phyloP scores from a whole-genome alignment of 495 filamentous ascomycete species.

The Xylaria bambusicola region DNA sequence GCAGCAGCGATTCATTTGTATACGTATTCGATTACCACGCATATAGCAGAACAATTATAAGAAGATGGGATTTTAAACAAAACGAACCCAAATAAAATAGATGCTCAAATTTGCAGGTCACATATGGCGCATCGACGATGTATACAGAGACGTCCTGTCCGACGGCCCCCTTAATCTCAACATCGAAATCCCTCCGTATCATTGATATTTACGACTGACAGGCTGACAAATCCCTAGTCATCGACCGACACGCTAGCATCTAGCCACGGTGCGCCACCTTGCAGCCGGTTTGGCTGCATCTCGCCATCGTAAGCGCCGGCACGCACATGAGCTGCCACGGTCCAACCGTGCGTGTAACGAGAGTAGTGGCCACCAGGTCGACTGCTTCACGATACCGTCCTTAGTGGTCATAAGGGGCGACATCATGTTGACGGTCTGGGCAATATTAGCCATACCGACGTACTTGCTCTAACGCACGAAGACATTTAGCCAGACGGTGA shows the following conservation, averaged over 20 bases:
- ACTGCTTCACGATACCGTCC: conserved; percentile 66
- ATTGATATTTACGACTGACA: conserved; percentile 71
- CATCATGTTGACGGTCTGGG: conserved; percentile 79
- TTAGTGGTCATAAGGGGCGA: conserved; percentile 71
- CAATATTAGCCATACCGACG: conserved; percentile 80
- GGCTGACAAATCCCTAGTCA: conserved; percentile 61
- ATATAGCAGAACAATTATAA: background rate
- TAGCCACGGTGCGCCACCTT: conserved; percentile 63
- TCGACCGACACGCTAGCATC: conserved; percentile 67
- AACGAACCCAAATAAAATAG: background rate
- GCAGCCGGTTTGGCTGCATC: conserved; percentile 66
- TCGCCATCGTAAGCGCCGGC: conserved; percentile 61
- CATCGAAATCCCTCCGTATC: conserved; percentile 59
- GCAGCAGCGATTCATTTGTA: conserved; percentile 3
- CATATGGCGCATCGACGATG: conserved; percentile 57
- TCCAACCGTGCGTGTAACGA: conserved; percentile 74
- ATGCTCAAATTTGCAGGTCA: conserved; percentile 29
- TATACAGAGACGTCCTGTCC: conserved; percentile 53
- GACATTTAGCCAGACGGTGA: conserved; percentile 73
- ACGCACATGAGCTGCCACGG: conserved; percentile 61
- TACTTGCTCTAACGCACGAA: conserved; percentile 74
- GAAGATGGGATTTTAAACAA: background rate
- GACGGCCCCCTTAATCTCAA: conserved; percentile 54
- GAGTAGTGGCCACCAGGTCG: conserved; percentile 75
- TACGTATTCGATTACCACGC: conserved; percentile 4